Evolutionary conservation across 1,284 basidiomycete species (phyloP), one percentile per base, ranked within the genome.

Genomic region (Ceratobasidium sp.): DNA sequence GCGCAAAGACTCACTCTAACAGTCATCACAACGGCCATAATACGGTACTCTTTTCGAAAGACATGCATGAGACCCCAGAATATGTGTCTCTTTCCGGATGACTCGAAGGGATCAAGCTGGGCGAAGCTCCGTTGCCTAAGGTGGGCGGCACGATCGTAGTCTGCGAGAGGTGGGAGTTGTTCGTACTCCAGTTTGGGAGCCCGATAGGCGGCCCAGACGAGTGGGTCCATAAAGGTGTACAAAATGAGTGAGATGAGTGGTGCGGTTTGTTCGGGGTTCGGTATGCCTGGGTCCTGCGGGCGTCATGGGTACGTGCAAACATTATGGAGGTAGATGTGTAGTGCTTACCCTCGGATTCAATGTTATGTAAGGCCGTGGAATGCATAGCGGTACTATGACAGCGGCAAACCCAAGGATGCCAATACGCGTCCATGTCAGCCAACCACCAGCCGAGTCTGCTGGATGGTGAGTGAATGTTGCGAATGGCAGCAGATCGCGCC

Each of bases 191-290:
- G 51, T 51, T 77, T 75, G 8, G 77, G 64, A 46, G 58, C 24
- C 13, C 62, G 56, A 39, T 68, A 77, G 0, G 77, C 76, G 14
- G 37, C 34, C 76, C 78, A 80, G 22, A 85, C 77, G 22, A 81
- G 74, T 0, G 79, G 79, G 43, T 82, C 81, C 9, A 84, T 59
- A 76, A 80, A 84, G 0, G 75, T 75, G 69, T 80, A 83, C 5
- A 79, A 74, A 27, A 80, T 22, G 62, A 83, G 74, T 0, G 81
- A 81, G 8, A 81, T 54, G 13, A 80, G 48, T 0, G 82, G 82
- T 0, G 83, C 81, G 0, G 82, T 84, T 77, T 85, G 83, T 73
- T 83, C 83, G 2, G 82, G 80, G 58, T 77, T 80, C 0, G 81
- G 79, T 19, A 74, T 43, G 1, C 77, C 13, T 48, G 74, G 58